A percentile compares a stretch with the other conserved stretches of the same genome.
Conservation (phyloP, 306 rosid species). For the Prunus armeniaca region DNA sequence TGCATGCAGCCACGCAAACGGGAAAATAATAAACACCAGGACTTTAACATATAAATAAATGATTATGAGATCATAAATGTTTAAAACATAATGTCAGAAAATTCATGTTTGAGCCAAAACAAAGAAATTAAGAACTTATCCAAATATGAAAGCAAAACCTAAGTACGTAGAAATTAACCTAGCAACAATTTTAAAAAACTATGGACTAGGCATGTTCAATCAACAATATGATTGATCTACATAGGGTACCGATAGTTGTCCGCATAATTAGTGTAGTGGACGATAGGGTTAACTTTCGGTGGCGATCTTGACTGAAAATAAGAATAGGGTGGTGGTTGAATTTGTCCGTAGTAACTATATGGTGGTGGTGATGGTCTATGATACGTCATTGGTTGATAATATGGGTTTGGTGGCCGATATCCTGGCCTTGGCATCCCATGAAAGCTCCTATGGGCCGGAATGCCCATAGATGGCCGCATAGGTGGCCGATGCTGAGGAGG, state of each 20-base stretch:
- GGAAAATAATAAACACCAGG: not conserved
- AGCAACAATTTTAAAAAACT: not conserved
- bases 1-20: no score
- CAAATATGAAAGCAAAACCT: no score
- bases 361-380: not conserved
- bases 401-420: not conserved
- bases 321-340: not conserved
- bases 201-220: not conserved
- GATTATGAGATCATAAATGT: not conserved
- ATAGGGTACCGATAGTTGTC: conserved; percentile 18
- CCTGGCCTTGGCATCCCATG: not conserved
- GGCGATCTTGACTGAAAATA: not conserved
- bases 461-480: not conserved
- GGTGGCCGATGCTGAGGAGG: not conserved
- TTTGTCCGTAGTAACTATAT: conserved; percentile 23
- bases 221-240: not conserved
- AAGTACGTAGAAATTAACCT: not conserved
- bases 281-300: conserved; percentile 15
- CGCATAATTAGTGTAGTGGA: conserved; percentile 20
- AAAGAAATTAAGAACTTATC: not conserved
- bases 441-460: conserved; percentile 13
- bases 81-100: not conserved
- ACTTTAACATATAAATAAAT: not conserved
- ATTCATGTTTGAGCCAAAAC: not conserved
- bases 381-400: not conserved